phyloP scores from a whole-genome alignment of 2,329 filamentous ascomycete genomes.

The Neospermospora avenae region DNA sequence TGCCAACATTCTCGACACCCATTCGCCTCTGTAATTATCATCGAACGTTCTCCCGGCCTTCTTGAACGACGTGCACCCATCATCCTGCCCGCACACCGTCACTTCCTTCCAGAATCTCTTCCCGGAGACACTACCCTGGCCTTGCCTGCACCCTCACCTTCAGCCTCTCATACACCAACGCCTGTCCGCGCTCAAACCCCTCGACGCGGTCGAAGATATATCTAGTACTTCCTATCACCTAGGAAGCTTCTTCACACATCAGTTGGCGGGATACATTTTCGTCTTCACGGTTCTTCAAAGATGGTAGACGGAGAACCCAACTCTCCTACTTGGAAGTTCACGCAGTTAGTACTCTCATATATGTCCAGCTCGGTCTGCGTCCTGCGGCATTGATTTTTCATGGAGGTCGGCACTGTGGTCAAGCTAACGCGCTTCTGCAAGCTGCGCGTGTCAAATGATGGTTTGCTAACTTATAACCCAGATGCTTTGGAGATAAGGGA shows the following conservation, averaged over 20 bases:
- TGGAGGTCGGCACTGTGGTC: not conserved
- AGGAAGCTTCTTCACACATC: constrained; percentile 8
- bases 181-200: constrained; percentile 13
- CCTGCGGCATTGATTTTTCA: not conserved
- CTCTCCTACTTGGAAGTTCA: constrained; percentile 99
- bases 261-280: constrained; percentile 31
- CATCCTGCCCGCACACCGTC: constrained; percentile 21
- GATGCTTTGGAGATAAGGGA: constrained; percentile 99
- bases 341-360: constrained; percentile 56
- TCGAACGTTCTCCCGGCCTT: constrained; percentile 12
- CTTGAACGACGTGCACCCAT: not conserved
- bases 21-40: constrained; percentile 1
- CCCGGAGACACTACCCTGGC: constrained; percentile 25
- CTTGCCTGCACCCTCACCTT: constrained; percentile 22
- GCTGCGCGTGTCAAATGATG: not conserved
- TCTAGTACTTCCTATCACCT: constrained; percentile 12
- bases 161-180: constrained; percentile 26
- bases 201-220: constrained; percentile 27
- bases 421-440: not conserved
- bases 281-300: constrained; percentile 47
- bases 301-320: constrained; percentile 96
- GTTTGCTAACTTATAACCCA: constrained; percentile 41
- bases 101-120: constrained; percentile 21
- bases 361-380: not conserved
- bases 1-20: not conserved